These are phyloP conservation scores for Ilex paraguariensis DNA, from an alignment of 305 asterid species.

Conservation along the genomic window DNA sequence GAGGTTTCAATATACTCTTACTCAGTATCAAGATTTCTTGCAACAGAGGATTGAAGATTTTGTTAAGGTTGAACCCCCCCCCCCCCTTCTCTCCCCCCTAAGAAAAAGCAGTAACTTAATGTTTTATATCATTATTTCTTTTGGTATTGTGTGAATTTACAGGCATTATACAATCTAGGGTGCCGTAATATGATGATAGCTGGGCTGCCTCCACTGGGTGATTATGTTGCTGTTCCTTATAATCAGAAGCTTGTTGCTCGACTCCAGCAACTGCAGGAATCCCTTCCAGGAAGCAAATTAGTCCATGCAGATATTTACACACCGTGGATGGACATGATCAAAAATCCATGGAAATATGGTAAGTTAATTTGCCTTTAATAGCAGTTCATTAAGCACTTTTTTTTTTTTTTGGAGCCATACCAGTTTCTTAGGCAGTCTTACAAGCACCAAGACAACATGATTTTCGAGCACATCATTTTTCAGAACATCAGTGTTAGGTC, in stretches of 20 bases:
- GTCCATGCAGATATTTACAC: conserved; percentile 26
- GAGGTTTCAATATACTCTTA: conserved; percentile 7
- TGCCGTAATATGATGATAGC: conserved; percentile 20
- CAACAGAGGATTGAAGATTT: conserved; percentile 7
- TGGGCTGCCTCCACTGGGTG: conserved; percentile 30
- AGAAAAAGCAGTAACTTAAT: too few species aligned
- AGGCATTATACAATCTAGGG: conserved; percentile 14
- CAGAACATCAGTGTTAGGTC: too few species aligned
- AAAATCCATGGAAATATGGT: conserved; percentile 15
- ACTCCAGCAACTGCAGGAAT: conserved; percentile 13
- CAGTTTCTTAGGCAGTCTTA: too few species aligned
- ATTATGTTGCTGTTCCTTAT: conserved; percentile 5
- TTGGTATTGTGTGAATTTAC: neutral
- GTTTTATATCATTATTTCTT: neutral
- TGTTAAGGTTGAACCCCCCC: neutral
- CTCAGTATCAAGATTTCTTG: conserved; percentile 19
- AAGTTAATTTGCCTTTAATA: neutral
- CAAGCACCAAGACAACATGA: too few species aligned
- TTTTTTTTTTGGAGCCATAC: too few species aligned
- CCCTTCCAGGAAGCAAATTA: conserved; percentile 21
- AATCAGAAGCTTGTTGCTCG: conserved; percentile 17
- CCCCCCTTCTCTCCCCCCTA: too few species aligned
- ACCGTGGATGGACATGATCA: conserved; percentile 13
- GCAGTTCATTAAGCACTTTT: too few species aligned
- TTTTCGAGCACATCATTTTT: too few species aligned